Evolutionary conservation across 2,329 filamentous ascomycete genomes (phyloP).

Genomic region (Ophiocordyceps polyrhachis-furcata): DNA sequence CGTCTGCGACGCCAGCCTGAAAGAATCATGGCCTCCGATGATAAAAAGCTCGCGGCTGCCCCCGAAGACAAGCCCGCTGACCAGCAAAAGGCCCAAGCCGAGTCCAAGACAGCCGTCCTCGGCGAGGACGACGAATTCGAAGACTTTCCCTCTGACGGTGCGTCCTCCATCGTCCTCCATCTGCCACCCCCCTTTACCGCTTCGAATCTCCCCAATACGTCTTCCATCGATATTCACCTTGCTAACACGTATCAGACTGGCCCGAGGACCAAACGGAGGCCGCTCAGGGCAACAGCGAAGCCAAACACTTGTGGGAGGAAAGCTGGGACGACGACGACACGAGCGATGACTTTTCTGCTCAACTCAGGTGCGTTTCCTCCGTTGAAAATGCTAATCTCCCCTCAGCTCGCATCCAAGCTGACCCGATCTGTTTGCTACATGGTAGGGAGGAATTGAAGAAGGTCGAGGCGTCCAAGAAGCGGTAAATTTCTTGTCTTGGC

Average conservation of each 20-base stretch:
- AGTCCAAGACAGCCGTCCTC: constrained; percentile 37
- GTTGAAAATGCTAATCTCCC: not conserved
- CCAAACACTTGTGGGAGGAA: constrained; percentile 87
- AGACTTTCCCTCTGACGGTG: constrained; percentile 94
- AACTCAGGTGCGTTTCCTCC: constrained; percentile 55
- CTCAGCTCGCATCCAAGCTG: not conserved
- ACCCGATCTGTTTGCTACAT: constrained; percentile 3
- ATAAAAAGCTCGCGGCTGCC: not conserved
- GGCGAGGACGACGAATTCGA: constrained; percentile 99
- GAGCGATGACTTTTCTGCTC: constrained; percentile 85
- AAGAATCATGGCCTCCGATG: not conserved
- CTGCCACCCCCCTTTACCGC: not conserved
- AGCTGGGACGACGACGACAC: constrained; percentile 99
- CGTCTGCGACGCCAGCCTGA: not conserved
- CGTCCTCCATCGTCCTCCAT: constrained; percentile 8
- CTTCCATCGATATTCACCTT: not conserved
- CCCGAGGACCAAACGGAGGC: constrained; percentile 76
- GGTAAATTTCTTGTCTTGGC: constrained; percentile 16
- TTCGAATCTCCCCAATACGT: not conserved
- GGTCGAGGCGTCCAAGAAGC: constrained; percentile 58
- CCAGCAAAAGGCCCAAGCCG: constrained; percentile 6
- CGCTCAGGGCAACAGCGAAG: constrained; percentile 46
- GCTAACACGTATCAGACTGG: constrained; percentile 50
- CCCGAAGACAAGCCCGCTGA: constrained; percentile 8
- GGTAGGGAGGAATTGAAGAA: constrained; percentile 81